Evolutionary conservation across 176 grass and related monocot genomes (phyloP).

Genomic region (maize (Zea mays)): Zm-B73-REFERENCE-NAM-5.0 NC_050099.1:141184501-141185000

Average conservation of each 20-base stretch:
- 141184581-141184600: background rate
- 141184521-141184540: background rate
- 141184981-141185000: background rate
- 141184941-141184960: background rate
- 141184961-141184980: background rate
- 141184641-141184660: background rate
- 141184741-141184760: background rate
- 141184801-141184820: background rate
- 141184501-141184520: background rate
- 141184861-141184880: background rate
- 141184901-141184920: background rate
- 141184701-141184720: background rate
- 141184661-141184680: slow-evolving; percentile 7
- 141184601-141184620: slow-evolving; percentile 11
- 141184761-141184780: background rate
- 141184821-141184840: background rate
- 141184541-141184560: background rate
- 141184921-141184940: background rate
- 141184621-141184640: background rate
- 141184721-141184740: background rate
- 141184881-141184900: background rate
- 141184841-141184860: background rate
- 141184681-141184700: background rate
- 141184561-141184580: background rate
- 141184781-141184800: slow-evolving; percentile 5